These are phyloP conservation scores for Prototheca wickerhamii DNA, from an alignment of 163 green algal species.

Conservation along the genomic window DNA sequence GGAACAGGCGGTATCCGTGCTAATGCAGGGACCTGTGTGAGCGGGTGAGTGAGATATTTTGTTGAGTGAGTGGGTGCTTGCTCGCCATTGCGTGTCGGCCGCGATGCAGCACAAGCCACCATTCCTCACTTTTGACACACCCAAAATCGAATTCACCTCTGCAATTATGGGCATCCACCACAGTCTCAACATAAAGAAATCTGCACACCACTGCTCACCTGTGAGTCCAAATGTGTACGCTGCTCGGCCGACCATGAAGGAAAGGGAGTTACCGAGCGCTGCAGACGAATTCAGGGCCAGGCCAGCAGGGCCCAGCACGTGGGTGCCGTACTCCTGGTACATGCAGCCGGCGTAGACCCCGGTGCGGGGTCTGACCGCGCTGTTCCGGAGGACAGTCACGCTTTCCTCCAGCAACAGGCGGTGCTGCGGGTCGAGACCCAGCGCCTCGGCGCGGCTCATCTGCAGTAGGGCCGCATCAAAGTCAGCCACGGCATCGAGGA, in stretches of 20 bases:
- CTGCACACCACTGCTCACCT: neutral
- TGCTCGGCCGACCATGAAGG: conserved; percentile 59
- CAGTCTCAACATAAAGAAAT: too few species aligned
- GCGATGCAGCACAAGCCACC: neutral
- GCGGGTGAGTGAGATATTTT: conserved; percentile 61
- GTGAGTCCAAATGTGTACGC: conserved; percentile 56
- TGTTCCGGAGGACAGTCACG: neutral
- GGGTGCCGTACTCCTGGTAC: conserved; percentile 36
- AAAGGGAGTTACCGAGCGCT: conserved; percentile 50
- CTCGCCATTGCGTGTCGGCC: too few species aligned
- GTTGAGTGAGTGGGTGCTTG: too few species aligned
- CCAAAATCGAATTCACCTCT: too few species aligned
- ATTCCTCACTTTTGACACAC: too few species aligned
- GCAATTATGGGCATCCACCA: too few species aligned
- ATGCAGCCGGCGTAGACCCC: conserved; percentile 38
- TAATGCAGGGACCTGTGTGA: conserved; percentile 51
- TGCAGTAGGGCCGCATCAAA: conserved; percentile 69
- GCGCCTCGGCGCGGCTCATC: conserved; percentile 47
- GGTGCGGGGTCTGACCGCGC: conserved; percentile 1
- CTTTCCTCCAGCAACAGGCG: conserved; percentile 53
- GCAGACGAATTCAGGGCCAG: conserved; percentile 3
- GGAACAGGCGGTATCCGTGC: conserved; percentile 76
- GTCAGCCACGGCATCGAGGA: conserved; percentile 37
- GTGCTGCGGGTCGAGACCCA: conserved; percentile 67
- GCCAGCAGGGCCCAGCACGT: conserved; percentile 1